Evolutionary conservation across 2,329 filamentous ascomycete genomes (phyloP), one percentile per base, ranked within the genome.

Genomic region (Verticillium isaacii): DNA sequence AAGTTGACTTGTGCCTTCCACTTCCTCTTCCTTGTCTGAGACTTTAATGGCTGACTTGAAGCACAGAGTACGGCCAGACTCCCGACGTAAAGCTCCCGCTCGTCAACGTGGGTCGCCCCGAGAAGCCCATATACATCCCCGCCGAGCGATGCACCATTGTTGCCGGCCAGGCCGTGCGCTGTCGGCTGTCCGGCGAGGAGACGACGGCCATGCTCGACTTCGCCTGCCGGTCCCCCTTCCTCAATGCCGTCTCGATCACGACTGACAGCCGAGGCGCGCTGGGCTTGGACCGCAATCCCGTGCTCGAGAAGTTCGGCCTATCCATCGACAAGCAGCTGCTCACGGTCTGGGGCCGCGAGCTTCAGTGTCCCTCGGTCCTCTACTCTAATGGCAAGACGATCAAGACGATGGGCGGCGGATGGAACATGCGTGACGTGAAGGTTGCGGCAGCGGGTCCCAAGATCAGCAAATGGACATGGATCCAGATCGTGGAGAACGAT

Each of bases 131-230:
- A 0, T 92, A 89, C 66, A 74, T 91, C 41, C 89, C 90, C 0
- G 83, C 85, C 0, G 89, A 93, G 70, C 76, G 87, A 6, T 87
- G 90, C 64, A 73, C 77, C 4, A 81, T 95, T 2, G 70, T 86
- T 9, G 80, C 84, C 1, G 90, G 89, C 0, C 91, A 95, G 69
- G 73, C 83, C 0, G 80, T 87, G 25, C 85, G 83, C 45, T 76
- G 82, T 4, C 86, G 87, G 67, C 78, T 93, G 17, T 80, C 72
- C 0, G 77, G 81, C 0, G 73, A 79, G 0, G 89, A 94, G 69
- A 90, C 89, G 0, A 79, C 82, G 0, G 69, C 76, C 0, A 93
- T 95, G 91, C 86, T 94, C 56, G 75, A 76, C 0, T 91, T 92
- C 70, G 89, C 92, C 1, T 91, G 89, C 61, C 83, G 89, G 4